Base-by-base conservation (phyloP, 176 grass and related monocot species). In the Ensete ventricosum region DNA sequence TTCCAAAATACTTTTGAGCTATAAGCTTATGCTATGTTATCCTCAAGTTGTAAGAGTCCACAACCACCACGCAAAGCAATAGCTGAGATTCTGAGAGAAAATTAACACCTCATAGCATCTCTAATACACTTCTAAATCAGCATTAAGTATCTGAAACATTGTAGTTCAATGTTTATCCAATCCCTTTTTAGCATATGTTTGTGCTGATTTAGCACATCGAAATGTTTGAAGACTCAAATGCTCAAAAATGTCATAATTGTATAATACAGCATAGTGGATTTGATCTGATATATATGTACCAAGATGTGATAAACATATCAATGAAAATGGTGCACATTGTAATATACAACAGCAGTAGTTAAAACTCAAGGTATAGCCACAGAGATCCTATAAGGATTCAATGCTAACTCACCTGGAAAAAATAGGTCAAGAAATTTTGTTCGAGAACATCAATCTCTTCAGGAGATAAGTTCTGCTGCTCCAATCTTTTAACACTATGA, bases 341-440 rank as follows among this genome's bases (percentile, higher is more conserved):
- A 26, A 55, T 43, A 43, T 17, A 17, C 9, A n/a, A 20, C 34
- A 63, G 29, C 11, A 22, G 5, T 9, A 62, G 55, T 76, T 49
- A 48, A 9, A 14, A 66, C 4, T 20, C 6, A 9, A 64, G 2
- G 49, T 14, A 20, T 21, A 26, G 12, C 2, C 9, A 43, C 26
- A 54, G 27, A 67, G 16, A 21, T 77, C 29, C 9, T 16, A 50
- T n/a, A 81, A 48, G 43, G 73, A 59, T 72, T 19, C 72, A 62
- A 8, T 60, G 48, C 13, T 60, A 71, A 14, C 50, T 81, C 65
- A 93, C 95, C 88, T 81, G 84, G 70, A 94, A 98, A 69, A 98
- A 87, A 84, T 91, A 89, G 34, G 82, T 89, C 50, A 98, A 54
- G 79, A 98, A 98, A 73, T 89, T 94, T 84, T 91, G 90, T 73